Base-by-base conservation (phyloP, 495 filamentous ascomycete genomes). In the Trichoderma asperelloides region DNA sequence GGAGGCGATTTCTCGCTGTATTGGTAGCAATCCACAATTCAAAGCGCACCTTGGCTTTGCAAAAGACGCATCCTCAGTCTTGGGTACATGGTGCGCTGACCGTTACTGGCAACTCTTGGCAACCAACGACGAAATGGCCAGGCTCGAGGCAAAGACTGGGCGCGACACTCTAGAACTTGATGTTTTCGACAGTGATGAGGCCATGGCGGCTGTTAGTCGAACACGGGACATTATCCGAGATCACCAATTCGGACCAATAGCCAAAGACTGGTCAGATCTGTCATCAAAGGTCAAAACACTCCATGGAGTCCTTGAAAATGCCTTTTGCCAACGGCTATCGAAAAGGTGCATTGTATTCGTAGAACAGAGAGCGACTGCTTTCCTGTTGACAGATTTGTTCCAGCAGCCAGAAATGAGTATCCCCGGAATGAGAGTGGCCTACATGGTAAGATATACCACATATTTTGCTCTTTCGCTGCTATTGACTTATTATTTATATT, bases 311-410 rank as follows among this genome's bases (percentile, higher is more conserved):
- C 78, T 98, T 3, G 69, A 71, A 2, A 70, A 83, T 49, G 25
- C 79, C 88, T 63, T 95, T 90, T 73, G 74, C 81, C 28, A 65
- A 67, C 33, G 71, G 72, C 5, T 78, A 79, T 30, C 79, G 1
- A 81, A 85, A 25, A 88, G 90, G 71, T 97, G 92, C 70, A 95
- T 99, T 65, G 85, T 98, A 1, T 99, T 99, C 76, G 91, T 94
- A 0, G 79, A 89, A 66, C 82, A 86, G 68, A 81, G 95, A 45
- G 87, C 91, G 63, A 94, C 92, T 3, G 95, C 93, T 0, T 85
- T 85, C 39, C 76, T 92, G 23, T 78, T 99, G 23, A 77, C 79
- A 1, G 84, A 87, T 37, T 77, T 97, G 9, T 84, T 96, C 67
- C 76, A 78, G 40, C 77, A 84, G 28, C 71, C 75, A 11, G 76